These are phyloP conservation scores for Akanthomyces dipterigenus DNA, from an alignment of 2,329 filamentous ascomycete species.

Conservation along the genomic window DNA sequence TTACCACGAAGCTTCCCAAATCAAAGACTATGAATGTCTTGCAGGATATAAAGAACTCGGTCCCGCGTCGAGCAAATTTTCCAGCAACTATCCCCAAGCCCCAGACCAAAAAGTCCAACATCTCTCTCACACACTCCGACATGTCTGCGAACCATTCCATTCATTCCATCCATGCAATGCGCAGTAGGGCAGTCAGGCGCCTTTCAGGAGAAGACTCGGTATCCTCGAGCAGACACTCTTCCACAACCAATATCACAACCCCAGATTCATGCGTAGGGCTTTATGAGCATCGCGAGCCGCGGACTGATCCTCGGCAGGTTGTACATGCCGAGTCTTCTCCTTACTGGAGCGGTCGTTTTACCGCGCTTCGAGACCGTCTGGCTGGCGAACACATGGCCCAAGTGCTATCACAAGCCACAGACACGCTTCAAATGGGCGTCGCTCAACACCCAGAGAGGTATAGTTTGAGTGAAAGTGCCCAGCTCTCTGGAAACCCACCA, in stretches of 20 bases:
- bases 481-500: conserved; percentile 2
- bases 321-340: conserved; percentile 37
- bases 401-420: background rate
- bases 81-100: background rate
- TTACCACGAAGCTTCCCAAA: conserved; percentile 29
- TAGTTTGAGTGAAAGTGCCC: background rate
- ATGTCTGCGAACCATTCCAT: background rate
- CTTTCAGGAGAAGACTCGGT: conserved; percentile 16
- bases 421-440: background rate
- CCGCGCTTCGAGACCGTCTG: conserved; percentile 45
- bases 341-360: conserved; percentile 59
- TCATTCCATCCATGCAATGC: too few relatives aligned
- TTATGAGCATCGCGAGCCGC: background rate
- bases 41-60: conserved; percentile 37
- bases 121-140: background rate
- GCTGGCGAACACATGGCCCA: conserved; percentile 18
- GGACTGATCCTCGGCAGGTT: conserved; percentile 22
- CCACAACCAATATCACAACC: conserved; percentile 7
- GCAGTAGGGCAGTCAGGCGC: background rate
- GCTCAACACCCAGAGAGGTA: background rate
- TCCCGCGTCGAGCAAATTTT: conserved; percentile 27
- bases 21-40: conserved; percentile 40
- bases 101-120: background rate
- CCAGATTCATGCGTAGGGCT: background rate
- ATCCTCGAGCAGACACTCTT: conserved; percentile 17